Base-by-base conservation (phyloP, 1,284 basidiomycete species). In the Ustilago trichophora region DNA sequence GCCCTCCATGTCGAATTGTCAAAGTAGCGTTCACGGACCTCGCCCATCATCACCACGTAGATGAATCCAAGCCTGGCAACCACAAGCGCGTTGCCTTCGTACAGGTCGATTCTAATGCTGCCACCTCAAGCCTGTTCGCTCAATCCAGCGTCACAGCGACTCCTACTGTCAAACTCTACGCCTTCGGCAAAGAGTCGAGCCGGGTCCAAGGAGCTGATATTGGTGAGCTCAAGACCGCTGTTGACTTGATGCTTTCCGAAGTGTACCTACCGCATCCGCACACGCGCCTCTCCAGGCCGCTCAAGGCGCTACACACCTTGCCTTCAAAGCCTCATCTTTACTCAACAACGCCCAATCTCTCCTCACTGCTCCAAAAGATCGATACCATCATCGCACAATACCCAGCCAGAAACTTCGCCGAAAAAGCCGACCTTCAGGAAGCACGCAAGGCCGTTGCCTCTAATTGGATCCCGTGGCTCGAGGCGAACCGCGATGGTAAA, bases 151-250 rank as follows among this genome's bases (percentile, higher is more conserved):
- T 95, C 1, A 81, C 85, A n/a, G 91, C 86, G 0, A 93, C 91
- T 1, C 92, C 92, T 4, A 93, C 91, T 0, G 4, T 93, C 93
- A 80, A 84, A 90, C 46, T 92, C 91, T 85, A 9, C 84, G 88
- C 43, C 2, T 38, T 62, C 4, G 73, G 71, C 18, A 51, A 73
- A 26, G 49, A 60, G 47, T 42, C 52, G 3, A 66, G 58, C 5
- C 90, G 92, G 78, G 64, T 94, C 67, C 88, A 87, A 72, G 92
- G 92, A 0, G 89, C 88, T 2, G 83, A 91, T 81, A 84, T 85
- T 0, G 83, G 83, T 3, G 90, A 90, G 72, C 80, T 92, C 31
- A 85, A 85, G 59, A 86, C 87, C 0, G 88, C 91, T 72, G 85
- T 91, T 2, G 88, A 91, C 76, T 76, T 91, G 33, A 82, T 91